Conservation (phyloP, 805 yeast genomes). For the Henningerozyma blattae region DNA sequence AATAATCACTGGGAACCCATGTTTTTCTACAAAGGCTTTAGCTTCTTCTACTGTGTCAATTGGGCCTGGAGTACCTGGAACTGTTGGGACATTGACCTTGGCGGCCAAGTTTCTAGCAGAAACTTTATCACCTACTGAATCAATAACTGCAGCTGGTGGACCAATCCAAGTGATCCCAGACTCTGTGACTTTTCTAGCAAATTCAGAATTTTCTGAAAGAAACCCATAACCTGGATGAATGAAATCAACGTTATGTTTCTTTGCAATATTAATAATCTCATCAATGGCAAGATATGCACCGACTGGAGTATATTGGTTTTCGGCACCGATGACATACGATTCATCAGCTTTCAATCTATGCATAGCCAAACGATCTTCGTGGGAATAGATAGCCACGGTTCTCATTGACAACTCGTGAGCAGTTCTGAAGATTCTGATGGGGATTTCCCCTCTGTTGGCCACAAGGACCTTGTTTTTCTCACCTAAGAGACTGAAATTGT, state of each 20-base stretch:
- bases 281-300: constrained; percentile 93
- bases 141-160: constrained; percentile 78
- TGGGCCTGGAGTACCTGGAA: constrained; percentile 98
- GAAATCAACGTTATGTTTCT: constrained; percentile 66
- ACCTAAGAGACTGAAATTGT: constrained; percentile 26
- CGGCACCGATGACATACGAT: constrained; percentile 80
- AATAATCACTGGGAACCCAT: constrained; percentile 94
- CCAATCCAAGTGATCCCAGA: constrained; percentile 95
- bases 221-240: constrained; percentile 93
- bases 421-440: constrained; percentile 83
- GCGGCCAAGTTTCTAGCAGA: constrained; percentile 83
- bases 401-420: constrained; percentile 97
- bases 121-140: constrained; percentile 94
- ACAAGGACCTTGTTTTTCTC: constrained; percentile 50
- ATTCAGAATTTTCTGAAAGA: constrained; percentile 81
- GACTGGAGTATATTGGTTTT: constrained; percentile 87
- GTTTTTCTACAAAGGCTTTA: constrained; percentile 56
- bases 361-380: constrained; percentile 89
- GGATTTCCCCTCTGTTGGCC: constrained; percentile 79
- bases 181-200: constrained; percentile 83
- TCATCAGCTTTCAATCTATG: constrained; percentile 92
- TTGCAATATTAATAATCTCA: constrained; percentile 82
- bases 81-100: constrained; percentile 76
- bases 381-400: constrained; percentile 93
- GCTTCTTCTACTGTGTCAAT: constrained; percentile 76